A percentile compares a stretch with the other conserved stretches of the same genome.
phyloP scores from a whole-genome alignment of 192 early-diverging fungal species.

The Lobosporangium transversale region DNA sequence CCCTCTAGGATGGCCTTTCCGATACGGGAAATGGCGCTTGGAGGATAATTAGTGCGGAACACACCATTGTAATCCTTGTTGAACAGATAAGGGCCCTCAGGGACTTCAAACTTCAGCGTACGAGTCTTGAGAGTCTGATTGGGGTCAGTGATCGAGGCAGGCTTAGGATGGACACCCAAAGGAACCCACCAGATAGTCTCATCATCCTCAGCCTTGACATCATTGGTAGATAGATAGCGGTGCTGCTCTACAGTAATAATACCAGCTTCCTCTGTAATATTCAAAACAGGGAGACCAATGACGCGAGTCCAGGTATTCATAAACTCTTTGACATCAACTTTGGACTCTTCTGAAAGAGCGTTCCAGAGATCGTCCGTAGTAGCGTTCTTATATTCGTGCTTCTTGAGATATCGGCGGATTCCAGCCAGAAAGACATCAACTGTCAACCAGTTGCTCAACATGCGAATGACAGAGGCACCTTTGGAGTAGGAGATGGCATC shows the following conservation, averaged over 20 bases:
- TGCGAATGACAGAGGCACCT: constrained; percentile 94
- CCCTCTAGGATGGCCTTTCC: constrained; percentile 63
- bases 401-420: constrained; percentile 77
- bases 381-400: constrained; percentile 87
- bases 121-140: constrained; percentile 61
- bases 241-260: constrained; percentile 78
- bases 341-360: constrained; percentile 80
- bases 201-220: constrained; percentile 83
- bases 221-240: constrained; percentile 88
- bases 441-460: constrained; percentile 84
- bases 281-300: constrained; percentile 83
- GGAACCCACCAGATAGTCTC: constrained; percentile 89
- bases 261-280: constrained; percentile 68
- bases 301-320: constrained; percentile 91
- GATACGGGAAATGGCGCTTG: constrained; percentile 61
- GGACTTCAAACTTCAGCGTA: constrained; percentile 59
- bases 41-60: constrained; percentile 86
- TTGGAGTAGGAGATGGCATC: constrained; percentile 93
- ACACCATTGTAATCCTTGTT: constrained; percentile 85
- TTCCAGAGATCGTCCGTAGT: constrained; percentile 90
- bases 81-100: constrained; percentile 76
- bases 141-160: constrained; percentile 40
- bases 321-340: constrained; percentile 82
- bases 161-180: constrained; percentile 63
- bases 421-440: constrained; percentile 79